Base-by-base conservation (phyloP, 352 stramenopile species). In the Pythium guiyangense region DNA sequence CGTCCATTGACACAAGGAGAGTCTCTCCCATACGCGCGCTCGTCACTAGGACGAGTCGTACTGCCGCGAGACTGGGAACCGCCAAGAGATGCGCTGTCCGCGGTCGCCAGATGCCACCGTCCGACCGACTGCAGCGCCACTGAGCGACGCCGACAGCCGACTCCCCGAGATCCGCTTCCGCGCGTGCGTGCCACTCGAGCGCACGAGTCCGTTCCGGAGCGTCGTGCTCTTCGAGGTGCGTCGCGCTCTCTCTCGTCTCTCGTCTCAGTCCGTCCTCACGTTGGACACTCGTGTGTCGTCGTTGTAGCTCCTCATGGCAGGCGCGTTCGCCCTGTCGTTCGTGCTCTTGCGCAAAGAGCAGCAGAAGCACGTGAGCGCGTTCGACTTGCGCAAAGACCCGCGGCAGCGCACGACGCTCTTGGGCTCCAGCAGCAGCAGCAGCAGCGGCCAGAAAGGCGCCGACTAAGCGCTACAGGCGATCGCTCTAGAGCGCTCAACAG, bases 201-300 rank as follows among this genome's bases (percentile, higher is more conserved):
- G 70, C 22, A 54, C 67, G 17, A 62, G 71, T 8, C 75, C 70
- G 49, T 61, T 77, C 35, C 31, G 75, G 1, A 64, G 53, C 9
- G 77, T 93, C 20, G n/a, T 89, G 25, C 73, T 82, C 25, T 93
- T 93, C 40, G 79, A 93, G 84, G 83, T 93, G 46, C 37, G 35
- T n/a, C n/a, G n/a, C n/a, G n/a, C n/a, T n/a, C n/a, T n/a, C n/a
- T n/a, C n/a, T n/a, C n/a, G n/a, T n/a, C n/a, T n/a, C n/a, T n/a
- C n/a, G n/a, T n/a, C n/a, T n/a, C n/a, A n/a, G n/a, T n/a, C n/a
- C n/a, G n/a, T n/a, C n/a, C n/a, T n/a, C n/a, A n/a, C n/a, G n/a
- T n/a, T n/a, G n/a, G n/a, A n/a, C n/a, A n/a, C n/a, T n/a, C n/a
- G n/a, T n/a, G n/a, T n/a, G n/a, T n/a, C n/a, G n/a, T n/a, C n/a